These are phyloP conservation scores for Ganoderma lucidum DNA, from an alignment of 1,284 basidiomycete species.

Conservation along the genomic window DNA sequence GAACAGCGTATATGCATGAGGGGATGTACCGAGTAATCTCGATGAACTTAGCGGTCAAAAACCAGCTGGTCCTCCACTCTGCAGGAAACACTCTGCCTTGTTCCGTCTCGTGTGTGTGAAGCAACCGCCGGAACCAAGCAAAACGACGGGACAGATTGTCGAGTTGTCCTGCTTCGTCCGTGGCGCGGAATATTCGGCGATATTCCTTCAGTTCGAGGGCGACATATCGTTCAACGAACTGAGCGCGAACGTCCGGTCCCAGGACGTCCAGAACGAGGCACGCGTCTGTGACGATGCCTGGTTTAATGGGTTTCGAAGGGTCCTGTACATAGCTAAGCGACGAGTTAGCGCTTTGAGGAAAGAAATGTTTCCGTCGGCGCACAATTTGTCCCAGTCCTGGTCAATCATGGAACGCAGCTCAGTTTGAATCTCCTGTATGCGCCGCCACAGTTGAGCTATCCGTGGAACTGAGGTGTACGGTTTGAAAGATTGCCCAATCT, in stretches of 20 bases:
- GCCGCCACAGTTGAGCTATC: conserved; percentile 80
- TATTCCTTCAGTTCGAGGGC: conserved; percentile 95
- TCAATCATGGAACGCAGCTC: conserved; percentile 82
- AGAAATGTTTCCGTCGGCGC: conserved; percentile 42
- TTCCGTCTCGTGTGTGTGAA: conserved; percentile 90
- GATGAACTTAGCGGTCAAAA: conserved; percentile 82
- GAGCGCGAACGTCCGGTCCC: conserved; percentile 80
- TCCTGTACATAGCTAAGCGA: conserved; percentile 79
- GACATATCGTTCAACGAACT: conserved; percentile 91
- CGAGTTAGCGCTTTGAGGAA: neutral
- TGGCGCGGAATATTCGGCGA: conserved; percentile 91
- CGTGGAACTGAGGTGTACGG: conserved; percentile 77
- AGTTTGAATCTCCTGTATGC: conserved; percentile 82
- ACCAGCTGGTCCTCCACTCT: conserved; percentile 85
- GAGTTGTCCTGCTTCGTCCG: conserved; percentile 94
- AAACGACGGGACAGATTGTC: conserved; percentile 95
- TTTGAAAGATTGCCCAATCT: conserved; percentile 83
- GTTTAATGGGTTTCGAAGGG: conserved; percentile 70
- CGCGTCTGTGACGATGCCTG: conserved; percentile 74
- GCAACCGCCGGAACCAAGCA: conserved; percentile 95
- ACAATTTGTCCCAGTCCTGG: conserved; percentile 92
- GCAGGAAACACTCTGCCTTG: conserved; percentile 83
- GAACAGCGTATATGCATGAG: neutral
- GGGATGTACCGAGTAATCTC: conserved; percentile 80
- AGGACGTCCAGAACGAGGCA: conserved; percentile 88